Base-by-base conservation (phyloP, 2,329 filamentous ascomycete genomes). In the Lasiodiplodia sp. region DNA sequence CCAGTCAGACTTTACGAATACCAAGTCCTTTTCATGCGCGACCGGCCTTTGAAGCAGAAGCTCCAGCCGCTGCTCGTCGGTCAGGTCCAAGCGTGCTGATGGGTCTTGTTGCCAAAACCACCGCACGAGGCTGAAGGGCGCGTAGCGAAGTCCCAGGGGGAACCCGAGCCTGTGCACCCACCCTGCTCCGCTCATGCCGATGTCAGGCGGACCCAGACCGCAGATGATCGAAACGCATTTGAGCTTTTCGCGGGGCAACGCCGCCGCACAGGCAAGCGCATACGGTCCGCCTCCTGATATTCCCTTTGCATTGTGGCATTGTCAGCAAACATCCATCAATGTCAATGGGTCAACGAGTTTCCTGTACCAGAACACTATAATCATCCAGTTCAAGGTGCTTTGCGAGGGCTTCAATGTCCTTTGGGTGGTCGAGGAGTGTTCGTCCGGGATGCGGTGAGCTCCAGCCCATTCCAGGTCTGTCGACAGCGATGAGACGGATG, bases 141-240 rank as follows among this genome's bases (percentile, higher is more conserved):
- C 51, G 23, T 71, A 76, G 62, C 74, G 77, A 68, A 72, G 78
- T 38, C 76, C 78, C 16, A 72, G 70, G 2, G 76, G 73, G 62
- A 77, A 79, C 38, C 74, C 78, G 8, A 79, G 12, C 49, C 74
- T 72, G 64, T 75, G 73, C 8, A 66, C 5, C 52, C 69, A 72
- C 31, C 69, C 65, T 10, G 75, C 75, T 11, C 78, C 76, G 16
- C 67, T 71, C 74, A 77, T 77, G 40, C 79, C 76, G 6, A 81
- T 79, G 65, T 81, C 77, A 49, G 77, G 75, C 7, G 79, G 73
- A 0, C 77, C 78, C 10, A 80, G 57, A 40, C 76, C 77, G 62
- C 75, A 78, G 28, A 79, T 70, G 0, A 79, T 57, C 18, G 73
- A 69, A 0, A 73, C 72, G 57, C 68, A 70, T 56, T 73, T 74